phyloP scores from a whole-genome alignment of 1,284 basidiomycete species.

The Ceratobasidium sp. region DNA sequence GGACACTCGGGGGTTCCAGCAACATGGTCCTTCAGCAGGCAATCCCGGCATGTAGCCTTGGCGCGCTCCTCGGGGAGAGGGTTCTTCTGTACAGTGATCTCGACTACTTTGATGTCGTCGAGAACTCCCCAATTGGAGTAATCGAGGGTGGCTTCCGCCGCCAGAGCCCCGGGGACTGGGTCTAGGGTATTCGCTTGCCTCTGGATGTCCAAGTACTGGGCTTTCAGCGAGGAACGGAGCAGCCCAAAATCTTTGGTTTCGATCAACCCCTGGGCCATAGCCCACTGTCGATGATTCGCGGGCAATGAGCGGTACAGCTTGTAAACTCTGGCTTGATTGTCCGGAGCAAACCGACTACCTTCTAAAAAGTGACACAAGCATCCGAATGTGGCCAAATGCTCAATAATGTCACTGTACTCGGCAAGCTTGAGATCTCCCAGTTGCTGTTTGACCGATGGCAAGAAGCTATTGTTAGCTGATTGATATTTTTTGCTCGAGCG shows the following conservation, averaged over 20 bases:
- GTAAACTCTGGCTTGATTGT: not conserved
- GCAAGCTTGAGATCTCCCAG: not conserved
- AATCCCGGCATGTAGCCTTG: constrained; percentile 1
- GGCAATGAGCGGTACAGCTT: constrained; percentile 4
- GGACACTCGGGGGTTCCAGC: not conserved
- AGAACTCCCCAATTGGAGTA: not conserved
- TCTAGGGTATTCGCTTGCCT: not conserved
- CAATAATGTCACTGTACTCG: not conserved
- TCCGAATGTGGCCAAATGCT: not conserved
- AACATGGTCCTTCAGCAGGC: not conserved
- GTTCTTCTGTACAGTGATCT: not conserved
- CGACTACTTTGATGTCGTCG: not conserved
- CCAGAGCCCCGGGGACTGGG: not conserved
- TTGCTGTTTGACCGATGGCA: not conserved
- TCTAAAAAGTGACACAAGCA: not conserved
- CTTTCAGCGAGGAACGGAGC: not conserved
- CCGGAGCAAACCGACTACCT: not conserved
- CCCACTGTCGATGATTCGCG: not conserved
- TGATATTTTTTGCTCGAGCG: not conserved
- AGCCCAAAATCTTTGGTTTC: not conserved
- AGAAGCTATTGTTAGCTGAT: not conserved
- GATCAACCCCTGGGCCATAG: not conserved
- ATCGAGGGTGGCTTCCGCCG: not conserved
- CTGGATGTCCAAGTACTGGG: not conserved
- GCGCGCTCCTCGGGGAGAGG: not conserved